These are phyloP conservation scores for Jackrogersella minutella DNA, from an alignment of 495 filamentous ascomycete species.

Conservation along the genomic window DNA sequence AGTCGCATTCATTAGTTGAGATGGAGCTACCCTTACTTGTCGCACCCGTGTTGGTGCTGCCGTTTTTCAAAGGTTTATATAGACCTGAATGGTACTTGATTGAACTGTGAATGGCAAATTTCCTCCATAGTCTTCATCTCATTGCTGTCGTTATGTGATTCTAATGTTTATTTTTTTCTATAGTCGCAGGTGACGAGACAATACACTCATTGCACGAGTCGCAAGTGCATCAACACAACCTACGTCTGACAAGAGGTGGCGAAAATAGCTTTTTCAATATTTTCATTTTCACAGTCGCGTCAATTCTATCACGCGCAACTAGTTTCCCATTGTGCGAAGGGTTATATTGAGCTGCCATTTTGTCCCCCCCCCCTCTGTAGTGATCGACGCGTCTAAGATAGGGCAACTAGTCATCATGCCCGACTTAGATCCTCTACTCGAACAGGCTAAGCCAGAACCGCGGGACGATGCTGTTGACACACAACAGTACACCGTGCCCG, in stretches of 20 bases:
- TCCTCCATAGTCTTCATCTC: neutral
- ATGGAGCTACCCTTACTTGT: conserved; percentile 12
- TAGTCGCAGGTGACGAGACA: conserved; percentile 31
- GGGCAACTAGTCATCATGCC: conserved; percentile 38
- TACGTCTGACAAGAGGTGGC: neutral
- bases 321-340: conserved; percentile 11
- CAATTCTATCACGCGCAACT: conserved; percentile 3
- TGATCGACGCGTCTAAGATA: conserved; percentile 19
- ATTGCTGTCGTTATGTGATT: conserved; percentile 26
- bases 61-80: conserved; percentile 18
- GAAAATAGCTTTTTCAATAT: neutral
- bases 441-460: conserved; percentile 33
- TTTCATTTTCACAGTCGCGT: conserved; percentile 17
- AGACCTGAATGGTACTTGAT: conserved; percentile 17
- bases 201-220: conserved; percentile 11
- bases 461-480: conserved; percentile 31
- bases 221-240: conserved; percentile 25
- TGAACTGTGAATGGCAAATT: conserved; percentile 5
- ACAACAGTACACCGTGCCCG: conserved; percentile 33
- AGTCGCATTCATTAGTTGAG: conserved; percentile 27
- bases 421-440: conserved; percentile 40
- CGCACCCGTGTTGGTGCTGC: conserved; percentile 16
- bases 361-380: conserved; percentile 15
- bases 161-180: conserved; percentile 23
- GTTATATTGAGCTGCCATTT: conserved; percentile 11